Base-by-base conservation (phyloP, 352 stramenopile species). In the Phytophthora brassicae region DNA sequence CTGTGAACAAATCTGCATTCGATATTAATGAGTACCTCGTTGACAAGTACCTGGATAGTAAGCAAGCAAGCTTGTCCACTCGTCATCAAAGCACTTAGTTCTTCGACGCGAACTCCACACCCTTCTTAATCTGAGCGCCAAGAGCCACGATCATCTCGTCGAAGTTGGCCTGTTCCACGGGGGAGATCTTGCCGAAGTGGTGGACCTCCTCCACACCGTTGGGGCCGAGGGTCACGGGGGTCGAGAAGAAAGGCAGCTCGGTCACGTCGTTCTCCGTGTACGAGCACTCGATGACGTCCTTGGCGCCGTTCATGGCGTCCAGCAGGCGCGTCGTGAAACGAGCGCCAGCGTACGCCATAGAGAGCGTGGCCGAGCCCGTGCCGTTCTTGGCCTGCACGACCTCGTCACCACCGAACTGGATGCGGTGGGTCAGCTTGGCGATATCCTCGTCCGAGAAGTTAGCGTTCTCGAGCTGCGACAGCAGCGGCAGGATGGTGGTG, bases 401-500 rank as follows among this genome's bases (percentile, higher is more conserved):
- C 77, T 99, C 98, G 60, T 95, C 86, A 33, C 86, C 86, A 38
- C 86, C 86, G 64, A 95, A 95, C 73, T 98, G 96, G 71, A 98
- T 99, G 68, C 96, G 88, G 76, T 99, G 86, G 39, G 97, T 99
- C 45, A 99, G 77, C 23, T 84, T 88, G 16, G 95, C 88, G 47
- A 98, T 88, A 57, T 99, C 88, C 42, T 98, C 93, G 60, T 98
- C 90, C 24, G 87, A 84, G 72, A 98, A 98, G 62, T 88, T 92
- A 49, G 94, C 95, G 65, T 86, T 90, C 64, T 87, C 64, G 33
- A 99, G 72, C 82, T 99, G 96, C 52, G 95, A 99, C 49, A 99
- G 95, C 31, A 99, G 79, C 36, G 98, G 97, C 58, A 99, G 76
- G 80, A 99, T 99, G 48, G 98, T 99, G 53, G 97, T 99, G 62